Percentiles rank a stretch among this genome's conserved stretches.
These are phyloP conservation scores for Hypoxylon rickii DNA, from an alignment of 495 filamentous ascomycete genomes.

Conservation along the genomic window DNA sequence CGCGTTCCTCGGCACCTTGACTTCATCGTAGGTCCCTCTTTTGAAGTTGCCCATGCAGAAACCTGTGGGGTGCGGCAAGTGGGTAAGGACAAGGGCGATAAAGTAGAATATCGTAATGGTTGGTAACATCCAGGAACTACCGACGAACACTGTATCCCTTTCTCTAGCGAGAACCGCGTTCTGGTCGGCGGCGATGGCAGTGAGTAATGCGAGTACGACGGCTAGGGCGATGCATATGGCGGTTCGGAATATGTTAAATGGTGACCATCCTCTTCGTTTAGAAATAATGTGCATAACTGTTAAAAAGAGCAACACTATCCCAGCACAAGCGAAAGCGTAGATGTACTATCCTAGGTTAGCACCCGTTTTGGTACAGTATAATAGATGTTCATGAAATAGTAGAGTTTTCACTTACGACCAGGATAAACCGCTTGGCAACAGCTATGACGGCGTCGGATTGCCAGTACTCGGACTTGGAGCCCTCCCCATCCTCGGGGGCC, in stretches of 20 bases:
- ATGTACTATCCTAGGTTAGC: slow-evolving; percentile 35
- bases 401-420: slow-evolving; percentile 35
- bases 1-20: background rate
- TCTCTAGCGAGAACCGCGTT: slow-evolving; percentile 18
- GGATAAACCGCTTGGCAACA: slow-evolving; percentile 28
- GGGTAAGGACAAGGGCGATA: slow-evolving; percentile 41
- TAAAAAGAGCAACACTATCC: slow-evolving; percentile 47
- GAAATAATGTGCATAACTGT: slow-evolving; percentile 46
- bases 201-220: slow-evolving; percentile 38
- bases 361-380: background rate
- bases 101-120: slow-evolving; percentile 43
- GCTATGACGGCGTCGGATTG: slow-evolving; percentile 17
- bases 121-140: slow-evolving; percentile 46
- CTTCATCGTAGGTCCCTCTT: slow-evolving; percentile 13
- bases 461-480: slow-evolving; percentile 6
- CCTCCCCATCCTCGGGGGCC: slow-evolving; percentile 27
- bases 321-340: slow-evolving; percentile 52
- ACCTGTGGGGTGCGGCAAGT: slow-evolving; percentile 39
- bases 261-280: slow-evolving; percentile 35
- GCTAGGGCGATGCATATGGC: slow-evolving; percentile 42
- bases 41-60: slow-evolving; percentile 31
- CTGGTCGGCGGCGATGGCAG: slow-evolving; percentile 30
- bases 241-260: slow-evolving; percentile 43
- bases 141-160: slow-evolving; percentile 19
- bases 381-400: background rate